Conservation (phyloP, 768 basidiomycete genomes). For the Boletus huronensis region DNA sequence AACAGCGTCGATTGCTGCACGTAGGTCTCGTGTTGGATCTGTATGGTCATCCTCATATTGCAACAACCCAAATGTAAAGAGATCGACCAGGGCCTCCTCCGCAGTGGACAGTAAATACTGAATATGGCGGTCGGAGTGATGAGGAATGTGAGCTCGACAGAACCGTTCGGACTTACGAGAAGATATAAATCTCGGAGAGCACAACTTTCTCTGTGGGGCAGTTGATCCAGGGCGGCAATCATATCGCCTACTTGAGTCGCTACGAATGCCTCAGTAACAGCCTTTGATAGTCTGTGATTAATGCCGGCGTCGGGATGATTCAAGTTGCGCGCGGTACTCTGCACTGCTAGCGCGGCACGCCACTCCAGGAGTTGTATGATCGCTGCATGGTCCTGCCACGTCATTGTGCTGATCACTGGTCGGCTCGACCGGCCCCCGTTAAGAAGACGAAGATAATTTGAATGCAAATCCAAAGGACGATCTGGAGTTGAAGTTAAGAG, state of each 20-base stretch:
- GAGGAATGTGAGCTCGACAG: too few relatives aligned
- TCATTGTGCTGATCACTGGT: constrained; percentile 21
- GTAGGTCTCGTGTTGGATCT: constrained; percentile 48
- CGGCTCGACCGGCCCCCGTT: constrained; percentile 12
- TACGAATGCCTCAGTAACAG: constrained; percentile 67
- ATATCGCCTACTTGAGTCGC: constrained; percentile 52
- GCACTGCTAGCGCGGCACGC: constrained; percentile 61
- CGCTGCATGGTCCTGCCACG: constrained; percentile 38
- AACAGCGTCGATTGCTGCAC: constrained; percentile 45
- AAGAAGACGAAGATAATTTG: constrained; percentile 54
- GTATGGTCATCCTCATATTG: constrained; percentile 13
- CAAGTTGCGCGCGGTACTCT: constrained; percentile 34
- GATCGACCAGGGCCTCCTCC: constrained; percentile 53
- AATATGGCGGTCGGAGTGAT: neutral
- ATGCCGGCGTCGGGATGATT: constrained; percentile 49
- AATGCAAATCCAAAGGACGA: constrained; percentile 14
- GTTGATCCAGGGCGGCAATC: constrained; percentile 32
- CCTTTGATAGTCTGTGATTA: constrained; percentile 56
- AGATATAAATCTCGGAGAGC: constrained; percentile 24
- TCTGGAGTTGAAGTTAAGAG: constrained; percentile 36
- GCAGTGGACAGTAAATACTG: constrained; percentile 61
- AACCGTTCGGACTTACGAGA: constrained; percentile 23
- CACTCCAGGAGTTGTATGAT: constrained; percentile 54
- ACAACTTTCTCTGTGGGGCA: constrained; percentile 16
- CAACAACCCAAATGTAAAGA: constrained; percentile 55